phyloP scores from a whole-genome alignment of 148 eudicot species.

The Diospyros lotus region DNA sequence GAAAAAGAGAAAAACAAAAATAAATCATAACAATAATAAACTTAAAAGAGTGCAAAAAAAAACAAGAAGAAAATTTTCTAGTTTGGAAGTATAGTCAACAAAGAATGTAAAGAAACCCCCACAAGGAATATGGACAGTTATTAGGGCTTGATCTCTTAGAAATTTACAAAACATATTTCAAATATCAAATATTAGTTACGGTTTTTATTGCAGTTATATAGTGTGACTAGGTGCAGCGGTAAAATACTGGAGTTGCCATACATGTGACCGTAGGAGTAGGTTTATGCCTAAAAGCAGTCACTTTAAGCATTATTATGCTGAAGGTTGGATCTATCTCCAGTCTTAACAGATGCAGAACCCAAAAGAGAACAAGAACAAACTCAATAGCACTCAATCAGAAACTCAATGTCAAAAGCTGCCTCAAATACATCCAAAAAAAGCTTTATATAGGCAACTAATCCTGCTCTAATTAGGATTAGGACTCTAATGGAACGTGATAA shows the following conservation, averaged over 20 bases:
- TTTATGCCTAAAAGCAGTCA: neutral
- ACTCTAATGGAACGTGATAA: too few relatives aligned
- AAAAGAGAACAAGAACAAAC: too few relatives aligned
- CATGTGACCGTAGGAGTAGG: neutral
- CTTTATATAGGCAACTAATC: too few relatives aligned
- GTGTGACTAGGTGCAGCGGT: neutral
- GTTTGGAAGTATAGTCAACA: neutral
- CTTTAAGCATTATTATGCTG: too few relatives aligned
- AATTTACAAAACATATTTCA: neutral
- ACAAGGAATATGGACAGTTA: neutral
- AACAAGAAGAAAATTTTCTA: neutral
- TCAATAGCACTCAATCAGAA: too few relatives aligned
- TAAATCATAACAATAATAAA: neutral
- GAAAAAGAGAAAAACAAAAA: conserved; percentile 1
- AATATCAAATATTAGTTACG: neutral
- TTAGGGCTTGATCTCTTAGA: neutral
- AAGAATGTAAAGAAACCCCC: neutral
- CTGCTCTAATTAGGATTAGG: too few relatives aligned
- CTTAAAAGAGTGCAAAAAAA: neutral
- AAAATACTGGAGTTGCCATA: neutral
- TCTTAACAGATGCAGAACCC: too few relatives aligned
- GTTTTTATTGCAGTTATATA: neutral
- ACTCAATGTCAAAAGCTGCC: too few relatives aligned
- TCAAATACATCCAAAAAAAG: too few relatives aligned
- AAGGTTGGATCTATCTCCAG: too few relatives aligned